Evolutionary conservation across 2,329 filamentous ascomycete species (phyloP), one percentile per base, ranked within the genome.

Genomic region (Alternaria incomplexa): DNA sequence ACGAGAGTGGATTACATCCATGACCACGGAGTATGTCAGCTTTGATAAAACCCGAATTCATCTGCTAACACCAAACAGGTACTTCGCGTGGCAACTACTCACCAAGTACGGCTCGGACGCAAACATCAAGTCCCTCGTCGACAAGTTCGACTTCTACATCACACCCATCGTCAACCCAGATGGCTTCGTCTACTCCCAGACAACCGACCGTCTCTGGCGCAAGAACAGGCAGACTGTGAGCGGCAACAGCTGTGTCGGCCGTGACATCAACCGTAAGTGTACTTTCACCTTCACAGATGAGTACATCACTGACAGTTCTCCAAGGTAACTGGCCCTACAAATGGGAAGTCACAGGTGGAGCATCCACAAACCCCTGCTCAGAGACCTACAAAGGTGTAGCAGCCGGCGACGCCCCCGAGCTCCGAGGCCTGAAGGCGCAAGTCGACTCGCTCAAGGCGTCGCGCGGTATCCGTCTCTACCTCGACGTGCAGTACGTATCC

Each of bases 401-500:
- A 10, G 70, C 75, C 2, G 71, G 72, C n/a, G 77, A 79, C 50
- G 61, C 75, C 5, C 75, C 79, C 15, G 78, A 80, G 67, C 75
- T 73, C 60, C 65, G 66, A 10, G 78, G 70, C 20, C 77, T 90
- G 7, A 79, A 80, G 4, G 76, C 81, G 2, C 83, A 85, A 48
- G 69, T 78, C 22, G 69, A 75, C 47, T 44, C 64, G 17, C 74
- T 88, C 23, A 78, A 79, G 7, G 73, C 73, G 6, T 71, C 73
- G 1, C 80, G 83, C 48, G 85, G 86, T 3, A 81, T 90, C 51
- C 84, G 86, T 64, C 81, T 89, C 2, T 91, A 86, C 73, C 85
- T 91, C 40, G 89, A 91, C 77, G 86, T 86, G 72, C 89, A 91
- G 78, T 85, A 86, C 1, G 90, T 88, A 11, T 12, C 6, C 13